Percentiles rank a stretch among this genome's conserved stretches.
These are phyloP conservation scores for Coelastrella sp. DNA, from an alignment of 139 green algal species.

Conservation along the genomic window DNA sequence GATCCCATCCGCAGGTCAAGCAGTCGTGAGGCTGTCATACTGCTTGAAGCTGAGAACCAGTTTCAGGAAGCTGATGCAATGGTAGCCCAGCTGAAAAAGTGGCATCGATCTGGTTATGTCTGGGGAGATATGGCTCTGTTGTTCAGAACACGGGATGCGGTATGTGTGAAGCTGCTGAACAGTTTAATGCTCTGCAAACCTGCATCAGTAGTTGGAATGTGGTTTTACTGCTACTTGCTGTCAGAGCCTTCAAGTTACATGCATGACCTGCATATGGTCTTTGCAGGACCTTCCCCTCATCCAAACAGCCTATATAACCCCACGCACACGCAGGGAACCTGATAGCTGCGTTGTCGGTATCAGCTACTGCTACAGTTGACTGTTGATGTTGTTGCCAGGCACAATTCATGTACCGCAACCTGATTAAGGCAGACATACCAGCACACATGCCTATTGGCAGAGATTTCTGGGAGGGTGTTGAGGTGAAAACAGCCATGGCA, in stretches of 20 bases:
- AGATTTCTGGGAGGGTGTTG: slow-evolving; percentile 33
- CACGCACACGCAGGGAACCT: neutral
- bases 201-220: neutral
- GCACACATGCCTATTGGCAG: neutral
- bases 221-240: neutral
- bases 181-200: neutral
- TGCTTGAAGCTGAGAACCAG: neutral
- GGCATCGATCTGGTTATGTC: neutral
- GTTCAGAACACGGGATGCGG: neutral
- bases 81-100: neutral
- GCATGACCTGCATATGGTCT: neutral
- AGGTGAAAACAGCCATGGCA: slow-evolving; percentile 31
- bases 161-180: slow-evolving; percentile 1
- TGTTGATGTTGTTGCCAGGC: neutral
- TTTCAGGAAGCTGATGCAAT: neutral
- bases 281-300: no score
- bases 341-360: neutral
- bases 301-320: no score
- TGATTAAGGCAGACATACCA: neutral
- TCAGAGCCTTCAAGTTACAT: neutral
- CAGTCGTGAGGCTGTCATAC: neutral
- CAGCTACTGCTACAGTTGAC: neutral
- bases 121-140: slow-evolving; percentile 38
- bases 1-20: neutral
- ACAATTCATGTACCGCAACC: neutral